A percentile compares a stretch with the other conserved stretches of the same genome.
These are phyloP conservation scores for Anthoceros angustus DNA, from an alignment of 225 moss, liverwort and hornwort genomes.

Conservation along the genomic window DNA sequence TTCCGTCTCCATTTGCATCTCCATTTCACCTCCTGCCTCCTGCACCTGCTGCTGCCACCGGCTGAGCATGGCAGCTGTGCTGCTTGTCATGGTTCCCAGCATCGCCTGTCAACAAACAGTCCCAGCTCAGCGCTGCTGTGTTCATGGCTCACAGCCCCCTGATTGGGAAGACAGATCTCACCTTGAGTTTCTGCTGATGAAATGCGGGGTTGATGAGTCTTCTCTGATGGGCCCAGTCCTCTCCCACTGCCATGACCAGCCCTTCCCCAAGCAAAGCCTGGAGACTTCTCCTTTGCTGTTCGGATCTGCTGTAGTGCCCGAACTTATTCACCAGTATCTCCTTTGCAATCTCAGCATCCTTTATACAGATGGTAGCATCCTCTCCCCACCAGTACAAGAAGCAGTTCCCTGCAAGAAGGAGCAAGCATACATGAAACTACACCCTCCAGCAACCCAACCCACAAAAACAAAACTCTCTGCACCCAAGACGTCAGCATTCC, in stretches of 20 bases:
- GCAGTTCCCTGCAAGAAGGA: too few species aligned
- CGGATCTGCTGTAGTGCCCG: background rate
- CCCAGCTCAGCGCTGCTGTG: too few species aligned
- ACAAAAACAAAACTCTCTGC: too few species aligned
- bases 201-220: constrained; percentile 8
- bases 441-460: too few species aligned
- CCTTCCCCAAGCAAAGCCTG: background rate
- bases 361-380: too few species aligned
- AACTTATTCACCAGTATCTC: background rate
- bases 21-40: constrained; percentile 11
- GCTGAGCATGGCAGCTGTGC: constrained; percentile 1
- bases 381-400: too few species aligned
- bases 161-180: background rate
- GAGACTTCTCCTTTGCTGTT: constrained; percentile 3
- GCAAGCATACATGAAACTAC: too few species aligned
- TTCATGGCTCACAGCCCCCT: too few species aligned
- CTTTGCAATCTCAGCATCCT: too few species aligned
- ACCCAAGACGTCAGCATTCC: too few species aligned
- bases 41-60: constrained; percentile 22
- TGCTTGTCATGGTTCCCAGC: constrained; percentile 27
- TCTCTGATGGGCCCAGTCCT: constrained; percentile 6
- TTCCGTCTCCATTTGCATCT: constrained; percentile 15
- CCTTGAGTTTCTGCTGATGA: background rate
- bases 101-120: constrained; percentile 12
- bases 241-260: background rate